A percentile compares a stretch with the other conserved stretches of the same genome.
These are phyloP conservation scores for Plenodomus tracheiphilus DNA, from an alignment of 2,329 filamentous ascomycete species.

Conservation along the genomic window DNA sequence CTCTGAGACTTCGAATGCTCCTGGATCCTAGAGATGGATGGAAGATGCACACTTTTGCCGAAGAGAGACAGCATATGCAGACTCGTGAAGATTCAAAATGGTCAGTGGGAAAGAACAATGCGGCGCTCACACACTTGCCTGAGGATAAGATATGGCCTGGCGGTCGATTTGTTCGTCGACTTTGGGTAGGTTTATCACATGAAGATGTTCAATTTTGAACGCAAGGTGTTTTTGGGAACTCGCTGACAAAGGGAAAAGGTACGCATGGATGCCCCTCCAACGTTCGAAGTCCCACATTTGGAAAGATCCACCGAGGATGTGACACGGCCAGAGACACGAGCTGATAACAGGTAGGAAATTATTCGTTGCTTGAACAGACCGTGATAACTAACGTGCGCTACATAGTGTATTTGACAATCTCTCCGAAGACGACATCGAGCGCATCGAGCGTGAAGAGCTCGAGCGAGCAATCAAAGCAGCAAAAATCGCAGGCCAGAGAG, in stretches of 20 bases:
- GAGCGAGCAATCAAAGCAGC: background rate
- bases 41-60: conserved; percentile 18
- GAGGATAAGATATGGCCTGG: conserved; percentile 14
- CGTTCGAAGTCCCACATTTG: background rate
- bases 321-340: background rate
- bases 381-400: background rate
- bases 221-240: background rate
- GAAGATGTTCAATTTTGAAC: too few relatives aligned
- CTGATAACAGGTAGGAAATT: background rate
- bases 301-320: background rate
- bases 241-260: background rate
- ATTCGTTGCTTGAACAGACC: background rate
- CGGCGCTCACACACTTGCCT: conserved; percentile 1
- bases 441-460: background rate
- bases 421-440: background rate
- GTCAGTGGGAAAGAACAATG: background rate
- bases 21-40: conserved; percentile 19
- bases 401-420: background rate
- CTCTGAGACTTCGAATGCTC: conserved; percentile 18
- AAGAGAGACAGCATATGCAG: conserved; percentile 24
- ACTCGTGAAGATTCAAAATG: conserved; percentile 13
- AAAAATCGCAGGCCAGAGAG: background rate
- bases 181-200: conserved; percentile 11
- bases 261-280: background rate
- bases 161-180: conserved; percentile 17